Evolutionary conservation across 2,329 filamentous ascomycete genomes (phyloP), one percentile per base, ranked within the genome.

Genomic region (Pseudocercospora vitis): DNA sequence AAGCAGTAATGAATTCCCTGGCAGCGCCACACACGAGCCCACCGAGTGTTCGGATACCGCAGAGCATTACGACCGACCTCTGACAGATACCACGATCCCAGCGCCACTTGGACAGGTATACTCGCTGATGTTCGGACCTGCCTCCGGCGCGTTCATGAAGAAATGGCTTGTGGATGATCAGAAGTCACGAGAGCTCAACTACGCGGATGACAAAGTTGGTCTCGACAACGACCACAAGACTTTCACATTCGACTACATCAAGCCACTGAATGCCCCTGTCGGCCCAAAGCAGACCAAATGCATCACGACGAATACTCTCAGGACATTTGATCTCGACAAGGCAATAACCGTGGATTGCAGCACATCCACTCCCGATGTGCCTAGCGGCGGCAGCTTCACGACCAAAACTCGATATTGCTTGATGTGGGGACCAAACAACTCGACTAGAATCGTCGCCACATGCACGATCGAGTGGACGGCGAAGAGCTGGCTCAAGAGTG

Each of bases 401-500:
- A 88, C 89, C 40, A 97, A 96, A 73, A 99, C 94, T 2, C 89
- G 88, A 63, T 99, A 97, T 68, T 96, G 95, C 67, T 78, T 99
- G 18, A 89, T 89, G 48, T 99, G 94, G 94, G 91, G 86, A 3
- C 85, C 94, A 47, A 86, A 85, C 58, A 96, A 96, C 65, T 77
- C 84, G 32, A 99, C 95, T 1, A 82, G 91, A 23, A 75, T 99
- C 24, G 84, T 94, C 57, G 87, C 92, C 74, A 96, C 87, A 62
- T 96, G 90, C 70, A 87, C 85, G 2, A 88, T 96, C 37, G 95
- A 99, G 68, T 99, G 95, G 95, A 86, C 87, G 3, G 91, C 91
- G 64, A 99, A 97, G 79, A 96, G 91, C 76, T 99, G 94, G 94
- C 76, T 99, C 40, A 96, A 94, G 76, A 89, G 91, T 95, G 77